Percentiles rank a stretch among this genome's conserved stretches.
phyloP scores from a whole-genome alignment of 306 rosid genomes.

The Sindora glabra region DNA sequence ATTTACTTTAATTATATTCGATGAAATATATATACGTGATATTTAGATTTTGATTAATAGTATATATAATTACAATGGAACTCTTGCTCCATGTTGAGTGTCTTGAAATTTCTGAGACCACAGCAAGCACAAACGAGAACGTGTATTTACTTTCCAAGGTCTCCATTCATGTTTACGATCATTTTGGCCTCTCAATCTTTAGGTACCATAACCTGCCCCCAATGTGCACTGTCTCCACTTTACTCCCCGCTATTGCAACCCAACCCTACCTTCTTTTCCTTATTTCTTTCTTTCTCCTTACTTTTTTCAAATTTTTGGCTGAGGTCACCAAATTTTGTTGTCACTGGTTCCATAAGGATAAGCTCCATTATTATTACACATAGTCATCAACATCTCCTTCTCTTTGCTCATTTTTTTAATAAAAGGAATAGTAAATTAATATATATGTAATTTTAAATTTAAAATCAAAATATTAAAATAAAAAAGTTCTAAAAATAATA shows the following conservation, averaged over 20 bases:
- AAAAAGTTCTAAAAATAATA: too few relatives aligned
- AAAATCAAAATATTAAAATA: too few relatives aligned
- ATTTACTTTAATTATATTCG: too few relatives aligned
- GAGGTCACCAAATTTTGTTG: conserved; percentile 21
- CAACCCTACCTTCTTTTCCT: not conserved
- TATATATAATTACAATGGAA: too few relatives aligned
- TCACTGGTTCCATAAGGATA: conserved; percentile 39
- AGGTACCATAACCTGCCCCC: conserved; percentile 31
- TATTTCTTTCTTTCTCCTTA: too few relatives aligned
- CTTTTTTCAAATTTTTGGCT: conserved; percentile 23
- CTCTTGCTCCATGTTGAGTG: too few relatives aligned
- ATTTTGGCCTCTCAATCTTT: not conserved
- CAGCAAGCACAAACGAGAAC: not conserved
- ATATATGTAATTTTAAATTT: too few relatives aligned
- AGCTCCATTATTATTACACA: conserved; percentile 24
- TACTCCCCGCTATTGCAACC: conserved; percentile 31
- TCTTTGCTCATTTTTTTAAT: not conserved
- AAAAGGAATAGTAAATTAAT: too few relatives aligned
- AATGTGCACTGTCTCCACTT: conserved; percentile 40
- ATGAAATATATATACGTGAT: too few relatives aligned
- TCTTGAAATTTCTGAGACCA: conserved; percentile 5
- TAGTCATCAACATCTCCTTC: not conserved
- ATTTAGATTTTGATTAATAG: too few relatives aligned
- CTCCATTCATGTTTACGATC: not conserved
- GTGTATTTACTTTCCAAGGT: not conserved